Evolutionary conservation across 2,329 filamentous ascomycete genomes (phyloP), one percentile per base, ranked within the genome.

Genomic region (Aaosphaeria arxii): DNA sequence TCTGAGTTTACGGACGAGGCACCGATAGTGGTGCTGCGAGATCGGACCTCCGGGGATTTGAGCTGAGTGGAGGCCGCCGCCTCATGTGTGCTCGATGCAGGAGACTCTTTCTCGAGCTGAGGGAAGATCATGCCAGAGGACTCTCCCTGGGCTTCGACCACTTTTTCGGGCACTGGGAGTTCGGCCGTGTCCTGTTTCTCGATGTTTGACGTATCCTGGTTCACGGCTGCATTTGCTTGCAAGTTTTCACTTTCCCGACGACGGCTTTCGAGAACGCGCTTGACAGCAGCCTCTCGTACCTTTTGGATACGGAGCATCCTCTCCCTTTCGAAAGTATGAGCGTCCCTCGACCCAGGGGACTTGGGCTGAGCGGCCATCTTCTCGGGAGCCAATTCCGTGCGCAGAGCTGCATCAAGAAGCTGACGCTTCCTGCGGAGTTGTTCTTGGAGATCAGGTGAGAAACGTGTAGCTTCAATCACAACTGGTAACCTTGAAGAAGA

Each of bases 31-130:
- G 62, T 58, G 52, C 52, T 64, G 49, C 61, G 57, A 5, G 61
- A 56, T 11, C 50, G 49, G 33, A 36, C 33, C 9, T 36, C 33
- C n/a, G 33, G 9, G 33, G 33, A 36, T n/a, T 36, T 36, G 17
- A 24, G 17, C 17, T 24, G 17, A 24, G 17, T 24, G 5, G 57
- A 40, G 40, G 59, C 40, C 60, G 58, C 70, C n/a, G 80, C 77
- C 66, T 89, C 78, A 60, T 95, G 85, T n/a, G 88, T 81, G 74
- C 90, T 95, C 17, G 86, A 80, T 41, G 83, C 78, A 2, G 91
- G 90, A 7, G 91, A 95, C 73, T 97, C 94, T 75, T 95, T 96
- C 60, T 96, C 91, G 36, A 97, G 81, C 71, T 88, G 95, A 51
- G 94, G 94, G 81, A 97, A 97, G 66, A 97, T 91, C 91, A 97